These are phyloP conservation scores for Graphiopsis chlorocephala DNA, from an alignment of 2,329 filamentous ascomycete genomes.

Conservation along the genomic window DNA sequence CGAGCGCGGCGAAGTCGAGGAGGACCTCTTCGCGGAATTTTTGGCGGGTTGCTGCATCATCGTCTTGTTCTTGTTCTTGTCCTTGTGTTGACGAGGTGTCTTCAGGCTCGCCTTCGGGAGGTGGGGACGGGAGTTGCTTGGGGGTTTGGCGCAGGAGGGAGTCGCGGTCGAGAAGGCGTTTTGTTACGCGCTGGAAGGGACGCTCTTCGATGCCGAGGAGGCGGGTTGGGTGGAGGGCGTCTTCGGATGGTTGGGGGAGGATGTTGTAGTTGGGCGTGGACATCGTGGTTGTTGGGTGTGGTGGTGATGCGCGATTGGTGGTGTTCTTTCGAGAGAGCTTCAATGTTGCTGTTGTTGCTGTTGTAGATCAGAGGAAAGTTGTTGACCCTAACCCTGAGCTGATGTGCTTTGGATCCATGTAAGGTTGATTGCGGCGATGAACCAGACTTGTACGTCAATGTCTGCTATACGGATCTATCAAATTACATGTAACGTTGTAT, in stretches of 20 bases:
- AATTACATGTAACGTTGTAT: too few species aligned
- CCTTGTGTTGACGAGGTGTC: constrained; percentile 46
- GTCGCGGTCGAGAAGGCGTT: constrained; percentile 69
- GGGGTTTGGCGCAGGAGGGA: constrained; percentile 58
- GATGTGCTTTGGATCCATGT: too few species aligned
- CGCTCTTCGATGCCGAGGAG: constrained; percentile 89
- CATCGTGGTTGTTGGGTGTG: background rate
- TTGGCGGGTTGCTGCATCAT: constrained; percentile 32
- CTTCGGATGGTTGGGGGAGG: constrained; percentile 31
- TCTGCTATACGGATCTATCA: too few species aligned
- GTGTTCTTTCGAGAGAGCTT: background rate
- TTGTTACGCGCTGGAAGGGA: constrained; percentile 84
- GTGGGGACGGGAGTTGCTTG: constrained; percentile 60
- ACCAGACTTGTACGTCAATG: too few species aligned
- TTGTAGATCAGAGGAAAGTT: background rate
- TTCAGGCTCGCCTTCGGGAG: constrained; percentile 52
- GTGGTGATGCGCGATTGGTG: background rate
- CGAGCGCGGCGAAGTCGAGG: constrained; percentile 84
- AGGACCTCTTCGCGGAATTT: constrained; percentile 77
- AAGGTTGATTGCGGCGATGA: too few species aligned
- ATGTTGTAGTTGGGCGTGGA: constrained; percentile 19
- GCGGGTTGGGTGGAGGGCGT: constrained; percentile 81
- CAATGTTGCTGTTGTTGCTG: too few species aligned
- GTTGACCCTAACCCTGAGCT: background rate
- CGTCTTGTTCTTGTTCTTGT: constrained; percentile 42